Base-by-base conservation (phyloP, 768 basidiomycete genomes). In the Rhodotorula diobovata region DNA sequence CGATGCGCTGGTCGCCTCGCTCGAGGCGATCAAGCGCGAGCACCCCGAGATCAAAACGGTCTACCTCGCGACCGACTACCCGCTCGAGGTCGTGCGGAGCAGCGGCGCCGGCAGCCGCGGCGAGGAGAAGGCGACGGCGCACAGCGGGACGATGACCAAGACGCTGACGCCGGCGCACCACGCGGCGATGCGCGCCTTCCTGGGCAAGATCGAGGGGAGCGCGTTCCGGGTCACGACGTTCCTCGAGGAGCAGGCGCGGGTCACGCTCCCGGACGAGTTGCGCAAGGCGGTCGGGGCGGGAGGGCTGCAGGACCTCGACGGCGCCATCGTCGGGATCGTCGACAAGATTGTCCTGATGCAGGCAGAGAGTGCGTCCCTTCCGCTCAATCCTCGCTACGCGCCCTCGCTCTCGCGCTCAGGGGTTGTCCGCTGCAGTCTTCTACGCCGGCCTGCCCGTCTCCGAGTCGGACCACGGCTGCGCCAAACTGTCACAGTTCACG, bases 11-110 rank as follows among this genome's bases (percentile, higher is more conserved):
- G 81, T 86, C 56, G 80, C 82, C 50, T 77, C 80, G 14, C 79
- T 87, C 25, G 58, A 62, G 9, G 70, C 67, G 48, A 75, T 85
- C 45, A 76, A 75, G 15, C 43, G 32, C 45, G 35, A 39, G 32
- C 41, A 70, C 34, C 68, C 63, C 10, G 68, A 63, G 51, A 39
- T 70, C 63, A 30, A 37, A 21, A 82, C 81, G 10, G 81, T 86
- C 1, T 87, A 84, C 84, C 80, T 87, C 54, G 84, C 85, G 6
- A 85, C 83, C 30, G 86, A 87, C 74, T 82, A 85, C 71, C 84
- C 84, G 4, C 35, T 68, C 58, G 74, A 75, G 48, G 43, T 65
- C 48, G 46, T 57, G 18, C 66, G 61, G 14, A 35, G 51, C 9
- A 28, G n/a, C n/a, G n/a, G n/a, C n/a, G n/a, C n/a, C 18, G 30